Conservation (phyloP, 257 asterid species). For the Jacaranda copaia region DNA sequence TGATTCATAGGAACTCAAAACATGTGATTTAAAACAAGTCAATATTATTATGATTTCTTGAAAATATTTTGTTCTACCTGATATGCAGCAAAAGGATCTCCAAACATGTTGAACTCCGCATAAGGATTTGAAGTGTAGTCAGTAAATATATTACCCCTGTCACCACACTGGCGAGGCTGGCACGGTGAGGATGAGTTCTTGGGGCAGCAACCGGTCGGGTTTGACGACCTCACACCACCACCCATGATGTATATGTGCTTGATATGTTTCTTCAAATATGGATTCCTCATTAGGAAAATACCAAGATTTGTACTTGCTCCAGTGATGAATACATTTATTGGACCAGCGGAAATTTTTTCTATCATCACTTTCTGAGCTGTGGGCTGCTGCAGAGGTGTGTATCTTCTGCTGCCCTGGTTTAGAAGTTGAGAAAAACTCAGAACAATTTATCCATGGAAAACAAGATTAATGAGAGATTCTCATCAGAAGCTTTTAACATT, state of each 20-base stretch:
- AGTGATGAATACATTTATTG: constrained; percentile 61
- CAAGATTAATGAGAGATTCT: too few species aligned
- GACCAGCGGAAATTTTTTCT: constrained; percentile 70
- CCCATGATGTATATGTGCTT: constrained; percentile 86
- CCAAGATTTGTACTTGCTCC: constrained; percentile 77
- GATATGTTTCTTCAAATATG: constrained; percentile 71
- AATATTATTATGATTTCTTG: not conserved
- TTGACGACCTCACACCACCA: constrained; percentile 74
- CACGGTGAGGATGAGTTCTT: constrained; percentile 56
- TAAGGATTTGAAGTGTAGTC: constrained; percentile 75
- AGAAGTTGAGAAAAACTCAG: not conserved
- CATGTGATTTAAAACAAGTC: not conserved
- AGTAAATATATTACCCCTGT: constrained; percentile 72
- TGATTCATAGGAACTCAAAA: constrained; percentile 19
- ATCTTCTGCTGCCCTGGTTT: constrained; percentile 70
- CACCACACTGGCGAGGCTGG: constrained; percentile 72
- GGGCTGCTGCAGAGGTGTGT: constrained; percentile 76
- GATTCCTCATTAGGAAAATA: constrained; percentile 73
- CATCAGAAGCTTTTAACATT: too few species aligned
- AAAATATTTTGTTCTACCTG: constrained; percentile 56
- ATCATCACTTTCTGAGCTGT: constrained; percentile 81
- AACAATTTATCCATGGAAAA: not conserved
- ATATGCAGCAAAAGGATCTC: constrained; percentile 93
- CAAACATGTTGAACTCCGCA: constrained; percentile 85
- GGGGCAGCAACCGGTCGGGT: constrained; percentile 84